Conservation (phyloP, 208 protist genomes). For the Trypanosomatidae sp. region DNA sequence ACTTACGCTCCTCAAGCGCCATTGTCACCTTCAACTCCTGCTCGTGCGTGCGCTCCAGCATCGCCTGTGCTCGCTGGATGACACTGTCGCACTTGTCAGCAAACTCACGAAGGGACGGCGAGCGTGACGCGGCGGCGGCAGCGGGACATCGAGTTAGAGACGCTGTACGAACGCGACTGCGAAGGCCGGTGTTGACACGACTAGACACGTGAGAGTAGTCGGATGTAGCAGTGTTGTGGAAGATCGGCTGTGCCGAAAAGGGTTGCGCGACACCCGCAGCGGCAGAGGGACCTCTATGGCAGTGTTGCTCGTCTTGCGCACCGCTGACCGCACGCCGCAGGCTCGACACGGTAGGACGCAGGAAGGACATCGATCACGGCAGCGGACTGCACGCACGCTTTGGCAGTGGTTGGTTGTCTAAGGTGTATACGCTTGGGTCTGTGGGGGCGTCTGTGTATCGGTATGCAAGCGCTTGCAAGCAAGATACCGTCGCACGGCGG, state of each 20-base stretch:
- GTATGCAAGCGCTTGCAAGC: neutral
- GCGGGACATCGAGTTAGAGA: constrained; percentile 7
- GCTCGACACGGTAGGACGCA: constrained; percentile 42
- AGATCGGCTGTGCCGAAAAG: neutral
- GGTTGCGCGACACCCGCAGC: neutral
- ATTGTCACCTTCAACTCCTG: constrained; percentile 31
- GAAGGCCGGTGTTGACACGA: constrained; percentile 27
- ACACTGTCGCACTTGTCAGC: constrained; percentile 43
- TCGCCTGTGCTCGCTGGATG: constrained; percentile 43
- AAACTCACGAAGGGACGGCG: constrained; percentile 27
- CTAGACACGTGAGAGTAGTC: constrained; percentile 27
- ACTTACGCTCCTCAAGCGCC: constrained; percentile 41
- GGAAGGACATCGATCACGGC: constrained; percentile 35
- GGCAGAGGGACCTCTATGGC: constrained; percentile 1
- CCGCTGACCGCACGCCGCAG: constrained; percentile 30
- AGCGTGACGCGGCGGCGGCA: neutral
- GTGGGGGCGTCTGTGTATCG: neutral
- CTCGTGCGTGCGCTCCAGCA: constrained; percentile 43
- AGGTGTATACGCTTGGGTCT: neutral
- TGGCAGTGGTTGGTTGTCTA: constrained; percentile 1
- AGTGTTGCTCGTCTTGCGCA: constrained; percentile 6
- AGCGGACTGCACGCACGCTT: neutral
- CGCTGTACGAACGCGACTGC: constrained; percentile 19
- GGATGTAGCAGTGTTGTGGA: neutral
- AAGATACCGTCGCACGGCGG: neutral